phyloP scores from a whole-genome alignment of 176 grass and related monocot species.

The Juncus effusus region DNA sequence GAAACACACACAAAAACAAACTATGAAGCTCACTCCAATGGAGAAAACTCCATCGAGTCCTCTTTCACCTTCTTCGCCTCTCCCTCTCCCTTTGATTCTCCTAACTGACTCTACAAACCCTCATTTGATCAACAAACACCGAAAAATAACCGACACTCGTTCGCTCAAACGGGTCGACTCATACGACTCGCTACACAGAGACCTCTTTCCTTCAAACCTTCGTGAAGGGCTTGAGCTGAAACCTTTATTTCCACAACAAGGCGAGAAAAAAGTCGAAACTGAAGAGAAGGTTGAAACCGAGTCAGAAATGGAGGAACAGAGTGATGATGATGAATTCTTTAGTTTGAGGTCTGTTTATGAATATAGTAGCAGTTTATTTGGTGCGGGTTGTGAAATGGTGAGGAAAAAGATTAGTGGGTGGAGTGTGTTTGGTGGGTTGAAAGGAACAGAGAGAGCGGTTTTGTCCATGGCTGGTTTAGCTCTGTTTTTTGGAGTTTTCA shows the following conservation, averaged over 20 bases:
- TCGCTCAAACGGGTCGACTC: constrained; percentile 17
- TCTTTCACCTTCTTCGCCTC: constrained; percentile 45
- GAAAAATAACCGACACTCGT: constrained; percentile 11
- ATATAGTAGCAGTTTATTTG: constrained; percentile 35
- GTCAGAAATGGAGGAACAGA: constrained; percentile 26
- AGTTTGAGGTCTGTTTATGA: constrained; percentile 23
- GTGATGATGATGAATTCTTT: constrained; percentile 14
- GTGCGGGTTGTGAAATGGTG: constrained; percentile 30
- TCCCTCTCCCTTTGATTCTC: constrained; percentile 36
- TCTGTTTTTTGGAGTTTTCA: constrained; percentile 33
- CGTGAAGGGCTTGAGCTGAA: constrained; percentile 48
- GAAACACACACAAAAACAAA: neutral
- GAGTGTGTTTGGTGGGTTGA: constrained; percentile 32
- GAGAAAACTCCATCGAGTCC: constrained; percentile 41
- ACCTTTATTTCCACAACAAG: constrained; percentile 20
- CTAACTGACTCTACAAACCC: constrained; percentile 20
- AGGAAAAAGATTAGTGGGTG: constrained; percentile 28
- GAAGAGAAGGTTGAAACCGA: neutral
- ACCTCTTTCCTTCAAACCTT: constrained; percentile 43
- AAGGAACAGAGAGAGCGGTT: constrained; percentile 27
- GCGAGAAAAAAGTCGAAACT: constrained; percentile 7
- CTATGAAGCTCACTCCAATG: constrained; percentile 20
- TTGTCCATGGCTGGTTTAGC: constrained; percentile 40
- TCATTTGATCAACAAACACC: constrained; percentile 41
- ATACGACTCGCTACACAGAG: constrained; percentile 36